Conservation (phyloP, 768 basidiomycete species). For the Termitomyces sp. region DNA sequence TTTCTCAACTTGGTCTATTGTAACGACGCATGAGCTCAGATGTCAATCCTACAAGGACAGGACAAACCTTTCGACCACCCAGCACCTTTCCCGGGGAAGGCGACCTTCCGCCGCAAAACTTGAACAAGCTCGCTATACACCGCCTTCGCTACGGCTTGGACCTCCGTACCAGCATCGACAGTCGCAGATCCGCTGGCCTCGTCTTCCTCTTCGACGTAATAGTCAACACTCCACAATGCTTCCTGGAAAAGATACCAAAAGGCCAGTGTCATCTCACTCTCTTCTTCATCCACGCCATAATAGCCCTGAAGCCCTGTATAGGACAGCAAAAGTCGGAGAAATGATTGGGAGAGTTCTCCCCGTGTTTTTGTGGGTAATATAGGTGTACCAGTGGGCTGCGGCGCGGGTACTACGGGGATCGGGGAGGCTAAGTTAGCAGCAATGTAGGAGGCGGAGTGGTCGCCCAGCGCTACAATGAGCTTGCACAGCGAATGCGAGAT, state of each 20-base stretch:
- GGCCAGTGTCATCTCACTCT: constrained; percentile 81
- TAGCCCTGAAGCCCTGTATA: constrained; percentile 72
- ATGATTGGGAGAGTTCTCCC: constrained; percentile 60
- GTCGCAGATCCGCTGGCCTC: background rate
- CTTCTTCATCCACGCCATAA: constrained; percentile 82
- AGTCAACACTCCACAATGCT: constrained; percentile 70
- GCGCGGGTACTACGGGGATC: constrained; percentile 26
- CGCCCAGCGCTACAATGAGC: constrained; percentile 76
- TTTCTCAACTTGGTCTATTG: constrained; percentile 72
- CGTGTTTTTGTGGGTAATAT: constrained; percentile 27
- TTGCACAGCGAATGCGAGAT: constrained; percentile 74
- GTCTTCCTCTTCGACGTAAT: constrained; percentile 30
- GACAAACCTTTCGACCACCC: constrained; percentile 69
- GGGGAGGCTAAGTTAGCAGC: constrained; percentile 62
- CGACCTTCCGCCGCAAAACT: constrained; percentile 68
- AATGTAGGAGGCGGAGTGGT: constrained; percentile 81
- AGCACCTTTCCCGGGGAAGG: constrained; percentile 56
- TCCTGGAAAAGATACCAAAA: constrained; percentile 95
- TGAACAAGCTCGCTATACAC: constrained; percentile 79
- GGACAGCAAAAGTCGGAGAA: constrained; percentile 65
- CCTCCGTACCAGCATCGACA: constrained; percentile 28
- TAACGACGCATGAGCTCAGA: background rate
- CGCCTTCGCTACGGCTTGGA: constrained; percentile 52
- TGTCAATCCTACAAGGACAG: background rate
- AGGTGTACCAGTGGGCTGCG: constrained; percentile 15